These are phyloP conservation scores for Aspergillus terreus DNA, from an alignment of 2,329 filamentous ascomycete genomes.

Conservation along the genomic window DNA sequence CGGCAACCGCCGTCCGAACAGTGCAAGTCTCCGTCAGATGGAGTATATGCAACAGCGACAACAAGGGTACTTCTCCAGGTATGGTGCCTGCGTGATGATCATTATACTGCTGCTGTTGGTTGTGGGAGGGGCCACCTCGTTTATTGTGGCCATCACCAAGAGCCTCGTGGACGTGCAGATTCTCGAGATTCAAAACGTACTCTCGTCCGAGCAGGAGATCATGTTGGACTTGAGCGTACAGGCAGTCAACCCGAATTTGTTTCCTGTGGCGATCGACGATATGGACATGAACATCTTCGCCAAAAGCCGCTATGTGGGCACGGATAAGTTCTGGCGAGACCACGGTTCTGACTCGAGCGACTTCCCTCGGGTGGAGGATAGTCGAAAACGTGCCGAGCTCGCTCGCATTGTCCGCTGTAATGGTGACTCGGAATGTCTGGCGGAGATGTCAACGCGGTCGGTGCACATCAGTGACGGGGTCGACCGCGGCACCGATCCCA, in stretches of 20 bases:
- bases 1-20: conserved; percentile 50
- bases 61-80: conserved; percentile 64
- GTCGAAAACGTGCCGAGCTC: conserved; percentile 30
- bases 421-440: conserved; percentile 16
- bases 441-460: conserved; percentile 12
- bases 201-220: conserved; percentile 89
- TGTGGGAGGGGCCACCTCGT: conserved; percentile 78
- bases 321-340: conserved; percentile 43
- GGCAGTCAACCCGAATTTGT: conserved; percentile 88
- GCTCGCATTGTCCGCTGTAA: conserved; percentile 26
- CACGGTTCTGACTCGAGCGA: conserved; percentile 22
- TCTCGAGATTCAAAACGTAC: conserved; percentile 77
- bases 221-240: conserved; percentile 89
- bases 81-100: conserved; percentile 84
- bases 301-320: conserved; percentile 84
- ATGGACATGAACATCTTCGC: conserved; percentile 93
- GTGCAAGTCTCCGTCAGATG: conserved; percentile 61
- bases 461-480: conserved; percentile 32
- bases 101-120: conserved; percentile 76
- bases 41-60: conserved; percentile 69
- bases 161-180: conserved; percentile 77
- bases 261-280: conserved; percentile 78
- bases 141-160: conserved; percentile 88
- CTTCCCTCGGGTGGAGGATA: conserved; percentile 31
- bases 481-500: conserved; percentile 60